These are phyloP conservation scores for Turnera subulata DNA, from an alignment of 345 rosid genomes.

Conservation along the genomic window DNA sequence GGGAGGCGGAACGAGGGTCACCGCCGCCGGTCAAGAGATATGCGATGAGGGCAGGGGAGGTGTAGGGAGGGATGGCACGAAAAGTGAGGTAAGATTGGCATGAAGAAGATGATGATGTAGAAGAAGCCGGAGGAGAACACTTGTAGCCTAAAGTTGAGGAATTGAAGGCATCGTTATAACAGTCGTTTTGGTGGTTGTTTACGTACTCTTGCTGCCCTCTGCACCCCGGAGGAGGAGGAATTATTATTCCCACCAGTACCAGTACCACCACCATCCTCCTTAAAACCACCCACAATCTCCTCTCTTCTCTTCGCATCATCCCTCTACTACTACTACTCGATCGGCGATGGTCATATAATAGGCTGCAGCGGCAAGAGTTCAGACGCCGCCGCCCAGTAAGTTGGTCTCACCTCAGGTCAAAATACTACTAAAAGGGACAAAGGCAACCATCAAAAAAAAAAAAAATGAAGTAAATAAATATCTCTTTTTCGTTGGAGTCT, in stretches of 20 bases:
- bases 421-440: too few species aligned
- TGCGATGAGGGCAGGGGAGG: conserved; percentile 34
- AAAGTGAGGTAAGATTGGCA: conserved; percentile 78
- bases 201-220: conserved; percentile 61
- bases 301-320: too few species aligned
- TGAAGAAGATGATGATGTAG: too few species aligned
- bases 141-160: conserved; percentile 42
- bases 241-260: not conserved
- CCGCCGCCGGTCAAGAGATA: conserved; percentile 32
- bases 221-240: not conserved
- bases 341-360: too few species aligned
- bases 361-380: too few species aligned
- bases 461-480: too few species aligned
- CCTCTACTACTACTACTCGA: too few species aligned
- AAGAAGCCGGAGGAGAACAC: too few species aligned
- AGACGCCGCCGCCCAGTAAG: too few species aligned
- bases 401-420: too few species aligned
- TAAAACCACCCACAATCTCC: not conserved
- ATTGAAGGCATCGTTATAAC: conserved; percentile 23
- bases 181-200: conserved; percentile 48
- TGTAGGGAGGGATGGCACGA: conserved; percentile 49
- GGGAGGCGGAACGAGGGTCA: conserved; percentile 29
- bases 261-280: not conserved
- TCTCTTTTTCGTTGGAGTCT: too few species aligned
- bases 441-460: too few species aligned